Percentiles rank a stretch among this genome's conserved stretches.
phyloP scores from a whole-genome alignment of 2,329 filamentous ascomycete species.

The Colletotrichum acutatum region DNA sequence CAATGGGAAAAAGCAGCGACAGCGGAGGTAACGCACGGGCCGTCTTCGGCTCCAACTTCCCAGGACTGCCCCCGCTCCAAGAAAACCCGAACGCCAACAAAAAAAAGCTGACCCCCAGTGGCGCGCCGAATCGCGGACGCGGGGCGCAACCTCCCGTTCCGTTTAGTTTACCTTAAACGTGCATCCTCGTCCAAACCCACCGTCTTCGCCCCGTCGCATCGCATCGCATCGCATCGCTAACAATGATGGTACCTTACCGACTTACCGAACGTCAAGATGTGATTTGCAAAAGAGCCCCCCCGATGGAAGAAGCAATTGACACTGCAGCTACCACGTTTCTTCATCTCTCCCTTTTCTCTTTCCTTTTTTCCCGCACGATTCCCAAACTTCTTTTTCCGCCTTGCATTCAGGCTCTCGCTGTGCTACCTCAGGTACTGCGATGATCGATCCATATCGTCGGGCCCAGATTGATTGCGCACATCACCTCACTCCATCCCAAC shows the following conservation, averaged over 20 bases:
- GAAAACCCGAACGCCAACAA: background rate
- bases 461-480: background rate
- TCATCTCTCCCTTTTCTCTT: background rate
- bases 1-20: background rate
- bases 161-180: background rate
- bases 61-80: background rate
- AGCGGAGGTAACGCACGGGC: slow-evolving; percentile 8
- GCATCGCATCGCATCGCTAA: slow-evolving; percentile 11
- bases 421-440: no score
- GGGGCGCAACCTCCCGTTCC: slow-evolving; percentile 10
- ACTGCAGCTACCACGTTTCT: background rate
- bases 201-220: slow-evolving; percentile 6
- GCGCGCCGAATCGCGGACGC: slow-evolving; percentile 27
- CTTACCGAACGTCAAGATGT: background rate
- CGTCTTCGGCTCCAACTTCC: background rate
- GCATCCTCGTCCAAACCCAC: background rate
- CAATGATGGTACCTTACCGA: no score
- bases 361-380: background rate
- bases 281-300: background rate
- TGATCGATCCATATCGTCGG: background rate
- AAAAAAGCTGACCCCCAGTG: background rate
- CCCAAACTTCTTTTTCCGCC: no score
- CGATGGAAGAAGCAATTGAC: background rate
- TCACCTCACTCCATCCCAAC: background rate
- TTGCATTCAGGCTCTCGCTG: background rate